Percentiles rank a stretch among this genome's conserved stretches.
Conservation (phyloP, 768 basidiomycete genomes). For the Dentipellis sp. region DNA sequence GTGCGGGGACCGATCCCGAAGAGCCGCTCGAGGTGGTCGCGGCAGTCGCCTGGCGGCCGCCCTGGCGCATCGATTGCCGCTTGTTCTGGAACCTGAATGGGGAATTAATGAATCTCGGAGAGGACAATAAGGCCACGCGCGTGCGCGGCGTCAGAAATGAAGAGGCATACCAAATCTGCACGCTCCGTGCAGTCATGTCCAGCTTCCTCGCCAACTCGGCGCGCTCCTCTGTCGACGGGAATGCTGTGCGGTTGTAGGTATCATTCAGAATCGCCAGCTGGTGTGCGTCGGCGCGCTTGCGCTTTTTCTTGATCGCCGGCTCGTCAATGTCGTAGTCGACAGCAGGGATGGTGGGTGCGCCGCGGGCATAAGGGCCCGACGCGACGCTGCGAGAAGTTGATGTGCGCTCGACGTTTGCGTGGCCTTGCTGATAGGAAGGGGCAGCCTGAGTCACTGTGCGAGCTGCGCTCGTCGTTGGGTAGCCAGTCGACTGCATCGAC, state of each 20-base stretch:
- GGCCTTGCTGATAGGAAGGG: constrained; percentile 19
- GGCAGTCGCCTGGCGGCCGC: constrained; percentile 3
- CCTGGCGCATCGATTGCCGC: constrained; percentile 11
- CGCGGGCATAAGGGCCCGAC: constrained; percentile 43
- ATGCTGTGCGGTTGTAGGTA: constrained; percentile 72
- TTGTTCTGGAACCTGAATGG: constrained; percentile 13
- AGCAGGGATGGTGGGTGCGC: constrained; percentile 15
- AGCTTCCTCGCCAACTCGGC: constrained; percentile 62
- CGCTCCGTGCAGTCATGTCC: constrained; percentile 78
- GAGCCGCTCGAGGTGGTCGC: not conserved
- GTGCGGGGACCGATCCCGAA: not conserved
- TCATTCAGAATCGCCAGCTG: constrained; percentile 78
- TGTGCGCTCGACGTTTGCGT: constrained; percentile 23
- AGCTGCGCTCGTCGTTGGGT: constrained; percentile 9
- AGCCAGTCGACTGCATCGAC: not conserved
- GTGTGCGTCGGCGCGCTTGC: constrained; percentile 74
- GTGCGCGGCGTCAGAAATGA: not conserved
- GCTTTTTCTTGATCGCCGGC: constrained; percentile 78
- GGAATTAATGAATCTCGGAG: not conserved
- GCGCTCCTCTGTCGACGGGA: constrained; percentile 85
- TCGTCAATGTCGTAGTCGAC: constrained; percentile 21
- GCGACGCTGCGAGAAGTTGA: constrained; percentile 19
- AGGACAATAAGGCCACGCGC: not conserved
- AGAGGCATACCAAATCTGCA: constrained; percentile 69
- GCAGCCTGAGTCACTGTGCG: constrained; percentile 13